A percentile compares a stretch with the other conserved stretches of the same genome.
These are phyloP conservation scores for Dissophora ornata DNA, from an alignment of 192 early-diverging fungal genomes.

Conservation along the genomic window DNA sequence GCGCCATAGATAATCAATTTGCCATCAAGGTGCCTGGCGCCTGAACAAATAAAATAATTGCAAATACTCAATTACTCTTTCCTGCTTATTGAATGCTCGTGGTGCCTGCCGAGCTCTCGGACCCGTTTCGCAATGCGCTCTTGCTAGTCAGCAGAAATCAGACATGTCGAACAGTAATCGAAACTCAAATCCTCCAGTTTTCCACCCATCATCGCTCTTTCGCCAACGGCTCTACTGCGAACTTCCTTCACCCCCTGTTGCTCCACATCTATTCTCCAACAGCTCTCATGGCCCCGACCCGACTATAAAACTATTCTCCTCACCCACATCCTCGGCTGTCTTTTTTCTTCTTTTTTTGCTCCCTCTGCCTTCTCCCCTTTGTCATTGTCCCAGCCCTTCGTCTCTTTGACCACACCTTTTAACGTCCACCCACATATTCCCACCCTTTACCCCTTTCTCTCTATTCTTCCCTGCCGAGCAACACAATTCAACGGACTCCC, in stretches of 20 bases:
- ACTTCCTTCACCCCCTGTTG: neutral
- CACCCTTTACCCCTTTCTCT: no score
- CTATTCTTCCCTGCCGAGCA: neutral
- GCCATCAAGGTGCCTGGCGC: no score
- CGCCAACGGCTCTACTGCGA: no score
- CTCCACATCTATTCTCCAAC: conserved; percentile 12
- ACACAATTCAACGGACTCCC: no score
- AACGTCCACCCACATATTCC: neutral
- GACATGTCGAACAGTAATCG: no score
- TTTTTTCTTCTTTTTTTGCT: neutral
- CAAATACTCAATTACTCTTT: no score
- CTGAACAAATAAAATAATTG: no score
- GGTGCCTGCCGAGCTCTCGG: no score
- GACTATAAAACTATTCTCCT: conserved; percentile 17
- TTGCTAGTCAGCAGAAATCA: no score
- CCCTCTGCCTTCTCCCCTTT: neutral
- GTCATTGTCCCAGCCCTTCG: conserved; percentile 3
- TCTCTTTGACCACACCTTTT: neutral
- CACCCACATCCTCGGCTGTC: neutral
- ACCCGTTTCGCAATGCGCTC: no score
- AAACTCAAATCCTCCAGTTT: neutral
- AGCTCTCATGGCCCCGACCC: conserved; percentile 27
- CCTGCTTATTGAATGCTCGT: no score
- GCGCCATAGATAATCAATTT: no score
- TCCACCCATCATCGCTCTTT: neutral